A percentile compares a stretch with the other conserved stretches of the same genome.
Conservation (phyloP, 1,139 yeast genomes). For the Saccharomyces pastorianus region DNA sequence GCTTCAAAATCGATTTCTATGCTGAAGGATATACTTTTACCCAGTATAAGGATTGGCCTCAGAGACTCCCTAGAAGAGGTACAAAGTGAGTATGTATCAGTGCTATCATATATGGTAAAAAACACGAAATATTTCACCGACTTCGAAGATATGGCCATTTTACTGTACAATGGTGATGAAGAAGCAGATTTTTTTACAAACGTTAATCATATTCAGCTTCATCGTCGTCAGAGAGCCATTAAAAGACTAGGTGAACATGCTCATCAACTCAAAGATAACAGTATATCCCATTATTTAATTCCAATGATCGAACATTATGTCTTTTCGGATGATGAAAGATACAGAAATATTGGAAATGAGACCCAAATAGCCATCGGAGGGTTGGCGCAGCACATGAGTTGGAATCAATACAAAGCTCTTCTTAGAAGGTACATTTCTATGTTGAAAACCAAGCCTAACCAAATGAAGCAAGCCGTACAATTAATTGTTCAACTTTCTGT, state of each 20-base stretch:
- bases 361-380: conserved; percentile 56
- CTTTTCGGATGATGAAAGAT: conserved; percentile 44
- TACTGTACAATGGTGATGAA: conserved; percentile 62
- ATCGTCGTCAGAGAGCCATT: conserved; percentile 79
- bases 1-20: conserved; percentile 38
- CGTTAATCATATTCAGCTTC: conserved; percentile 74
- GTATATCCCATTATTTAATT: conserved; percentile 69
- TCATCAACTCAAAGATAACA: conserved; percentile 41
- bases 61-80: conserved; percentile 56
- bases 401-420: conserved; percentile 76
- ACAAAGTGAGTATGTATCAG: conserved; percentile 60
- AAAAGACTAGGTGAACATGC: conserved; percentile 46
- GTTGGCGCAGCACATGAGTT: conserved; percentile 52
- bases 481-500: conserved; percentile 57
- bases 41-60: conserved; percentile 61
- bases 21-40: conserved; percentile 52
- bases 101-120: conserved; percentile 58
- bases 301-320: conserved; percentile 82
- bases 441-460: conserved; percentile 43
- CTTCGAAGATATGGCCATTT: conserved; percentile 57
- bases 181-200: conserved; percentile 81
- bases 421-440: conserved; percentile 61
- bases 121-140: conserved; percentile 44
- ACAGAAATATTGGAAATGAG: conserved; percentile 67
- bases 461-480: conserved; percentile 51